Conservation (phyloP, 768 basidiomycete species). For the Boletus reticuloceps region DNA sequence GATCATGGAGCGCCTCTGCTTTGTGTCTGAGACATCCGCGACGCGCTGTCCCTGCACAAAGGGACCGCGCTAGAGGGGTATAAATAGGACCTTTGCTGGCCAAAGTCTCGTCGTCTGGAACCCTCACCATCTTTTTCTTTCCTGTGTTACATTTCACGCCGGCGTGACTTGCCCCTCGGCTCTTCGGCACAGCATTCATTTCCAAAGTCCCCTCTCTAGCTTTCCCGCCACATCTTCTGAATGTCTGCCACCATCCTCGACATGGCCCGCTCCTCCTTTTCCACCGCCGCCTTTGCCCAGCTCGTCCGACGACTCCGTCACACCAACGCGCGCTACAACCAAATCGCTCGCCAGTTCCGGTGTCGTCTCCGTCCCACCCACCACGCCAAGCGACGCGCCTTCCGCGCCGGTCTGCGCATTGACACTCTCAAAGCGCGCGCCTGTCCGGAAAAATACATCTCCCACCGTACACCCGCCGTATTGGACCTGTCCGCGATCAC, state of each 20-base stretch:
- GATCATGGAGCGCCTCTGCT: conserved; percentile 2
- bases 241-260: conserved; percentile 7
- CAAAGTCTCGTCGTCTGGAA: conserved; percentile 3
- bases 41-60: neutral
- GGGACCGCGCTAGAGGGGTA: neutral
- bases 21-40: conserved; percentile 17
- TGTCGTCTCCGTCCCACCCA: conserved; percentile 35
- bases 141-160: conserved; percentile 8
- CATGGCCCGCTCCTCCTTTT: conserved; percentile 27
- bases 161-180: conserved; percentile 8
- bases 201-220: neutral
- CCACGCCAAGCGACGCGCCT: conserved; percentile 49
- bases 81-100: conserved; percentile 7
- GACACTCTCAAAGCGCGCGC: conserved; percentile 40
- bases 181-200: conserved; percentile 9
- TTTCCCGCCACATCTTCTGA: neutral
- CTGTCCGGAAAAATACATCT: conserved; percentile 40
- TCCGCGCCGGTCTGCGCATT: conserved; percentile 41
- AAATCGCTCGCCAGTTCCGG: conserved; percentile 41
- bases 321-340: conserved; percentile 43
- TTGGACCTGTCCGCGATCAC: conserved; percentile 34
- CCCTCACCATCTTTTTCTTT: neutral
- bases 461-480: conserved; percentile 17
- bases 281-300: conserved; percentile 31
- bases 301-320: conserved; percentile 41